Evolutionary conservation across 2,329 filamentous ascomycete genomes (phyloP).

Genomic region (Penicillium paneum): DNA sequence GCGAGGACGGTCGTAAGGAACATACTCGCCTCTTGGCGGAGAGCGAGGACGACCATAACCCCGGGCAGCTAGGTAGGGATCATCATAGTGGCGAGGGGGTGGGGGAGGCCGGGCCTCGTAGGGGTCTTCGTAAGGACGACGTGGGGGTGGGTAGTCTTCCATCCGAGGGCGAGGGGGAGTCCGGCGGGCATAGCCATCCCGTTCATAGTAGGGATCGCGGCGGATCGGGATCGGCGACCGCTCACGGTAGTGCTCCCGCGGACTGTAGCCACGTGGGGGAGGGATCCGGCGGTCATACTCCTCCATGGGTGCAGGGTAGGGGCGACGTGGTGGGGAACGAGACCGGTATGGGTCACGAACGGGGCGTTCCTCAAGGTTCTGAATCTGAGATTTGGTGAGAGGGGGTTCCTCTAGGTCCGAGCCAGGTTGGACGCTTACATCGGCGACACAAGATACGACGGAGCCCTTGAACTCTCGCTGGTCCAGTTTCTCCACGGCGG

Average conservation of each 20-base stretch:
- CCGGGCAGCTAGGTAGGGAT: conserved; percentile 57
- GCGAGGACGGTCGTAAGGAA: conserved; percentile 43
- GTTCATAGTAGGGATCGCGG: conserved; percentile 77
- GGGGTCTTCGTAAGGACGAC: conserved; percentile 58
- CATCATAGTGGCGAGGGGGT: conserved; percentile 55
- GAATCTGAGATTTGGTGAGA: conserved; percentile 56
- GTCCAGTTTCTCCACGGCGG: conserved; percentile 92
- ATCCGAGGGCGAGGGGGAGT: conserved; percentile 74
- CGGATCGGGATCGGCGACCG: conserved; percentile 68
- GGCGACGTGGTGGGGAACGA: conserved; percentile 67
- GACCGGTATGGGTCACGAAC: conserved; percentile 71
- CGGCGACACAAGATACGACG: conserved; percentile 78
- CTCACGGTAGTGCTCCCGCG: conserved; percentile 81
- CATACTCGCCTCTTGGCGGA: conserved; percentile 42
- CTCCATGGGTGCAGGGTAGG: conserved; percentile 61
- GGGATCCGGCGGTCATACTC: conserved; percentile 83
- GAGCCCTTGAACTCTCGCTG: conserved; percentile 88
- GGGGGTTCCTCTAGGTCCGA: conserved; percentile 15
- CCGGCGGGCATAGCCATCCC: conserved; percentile 71
- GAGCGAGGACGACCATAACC: conserved; percentile 51
- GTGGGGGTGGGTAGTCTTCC: conserved; percentile 69
- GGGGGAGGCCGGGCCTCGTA: conserved; percentile 54
- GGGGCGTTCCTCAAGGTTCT: conserved; percentile 65
- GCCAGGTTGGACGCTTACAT: conserved; percentile 59
- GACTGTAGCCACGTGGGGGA: conserved; percentile 76